Percentiles rank a stretch among this genome's conserved stretches.
phyloP scores from a whole-genome alignment of 257 asterid genomes.

The Scutellaria minor region DNA sequence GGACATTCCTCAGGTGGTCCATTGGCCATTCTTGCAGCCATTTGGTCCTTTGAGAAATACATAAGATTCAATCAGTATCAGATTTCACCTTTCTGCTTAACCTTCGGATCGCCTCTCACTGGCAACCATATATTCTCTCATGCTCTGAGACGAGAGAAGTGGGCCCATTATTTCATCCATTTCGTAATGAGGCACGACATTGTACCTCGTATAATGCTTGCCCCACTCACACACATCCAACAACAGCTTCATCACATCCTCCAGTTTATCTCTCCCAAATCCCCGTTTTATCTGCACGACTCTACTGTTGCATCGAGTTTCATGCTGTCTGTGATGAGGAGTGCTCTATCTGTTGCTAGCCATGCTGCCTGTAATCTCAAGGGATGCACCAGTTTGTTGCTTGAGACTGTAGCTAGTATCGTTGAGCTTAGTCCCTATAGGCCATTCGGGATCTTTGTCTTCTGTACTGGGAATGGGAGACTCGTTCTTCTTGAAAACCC shows the following conservation, averaged over 20 bases:
- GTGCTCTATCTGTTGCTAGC: conserved; percentile 64
- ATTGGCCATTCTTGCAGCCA: conserved; percentile 66
- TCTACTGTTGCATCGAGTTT: conserved; percentile 43
- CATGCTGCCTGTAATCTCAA: conserved; percentile 75
- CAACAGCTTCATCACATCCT: conserved; percentile 52
- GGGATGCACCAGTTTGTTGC: conserved; percentile 77
- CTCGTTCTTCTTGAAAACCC: conserved; percentile 66
- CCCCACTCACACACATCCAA: conserved; percentile 65
- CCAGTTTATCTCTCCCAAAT: conserved; percentile 52
- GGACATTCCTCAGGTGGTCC: conserved; percentile 92
- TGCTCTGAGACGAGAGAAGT: conserved; percentile 75
- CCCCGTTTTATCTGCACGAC: conserved; percentile 39
- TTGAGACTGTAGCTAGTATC: conserved; percentile 72
- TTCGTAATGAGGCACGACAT: conserved; percentile 70
- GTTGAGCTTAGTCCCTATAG: conserved; percentile 82
- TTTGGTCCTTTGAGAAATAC: conserved; percentile 82
- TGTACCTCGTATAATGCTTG: conserved; percentile 74
- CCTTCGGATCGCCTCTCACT: conserved; percentile 80
- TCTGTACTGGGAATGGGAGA: conserved; percentile 68
- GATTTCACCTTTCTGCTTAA: conserved; percentile 59
- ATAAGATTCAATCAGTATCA: conserved; percentile 36
- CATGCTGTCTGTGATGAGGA: conserved; percentile 63
- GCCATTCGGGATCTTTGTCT: conserved; percentile 71
- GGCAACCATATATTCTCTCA: conserved; percentile 71
- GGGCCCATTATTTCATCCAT: conserved; percentile 69